Evolutionary conservation across 768 basidiomycete species (phyloP).

Genomic region (Tricholoma hemisulphureum): DNA sequence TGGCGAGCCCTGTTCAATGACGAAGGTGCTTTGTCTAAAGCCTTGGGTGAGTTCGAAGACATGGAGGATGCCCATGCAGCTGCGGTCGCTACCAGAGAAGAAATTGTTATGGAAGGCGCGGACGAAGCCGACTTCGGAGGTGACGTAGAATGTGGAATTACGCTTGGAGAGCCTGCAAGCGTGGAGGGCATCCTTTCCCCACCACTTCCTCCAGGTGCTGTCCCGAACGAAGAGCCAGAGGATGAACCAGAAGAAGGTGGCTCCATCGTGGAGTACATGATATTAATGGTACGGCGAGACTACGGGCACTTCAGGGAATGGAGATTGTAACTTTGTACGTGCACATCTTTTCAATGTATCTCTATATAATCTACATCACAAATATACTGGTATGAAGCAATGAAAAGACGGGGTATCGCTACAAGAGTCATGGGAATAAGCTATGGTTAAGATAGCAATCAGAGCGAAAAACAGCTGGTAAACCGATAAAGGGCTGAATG

Average conservation of each 20-base stretch:
- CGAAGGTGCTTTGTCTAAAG: constrained; percentile 62
- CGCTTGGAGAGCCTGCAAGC: constrained; percentile 15
- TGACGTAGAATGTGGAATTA: constrained; percentile 24
- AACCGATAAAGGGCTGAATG: background rate
- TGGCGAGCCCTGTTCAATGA: constrained; percentile 84
- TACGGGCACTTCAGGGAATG: constrained; percentile 73
- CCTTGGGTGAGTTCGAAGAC: constrained; percentile 85
- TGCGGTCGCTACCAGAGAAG: constrained; percentile 70
- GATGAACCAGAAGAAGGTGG: constrained; percentile 63
- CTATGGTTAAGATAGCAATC: background rate
- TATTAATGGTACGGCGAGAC: constrained; percentile 59
- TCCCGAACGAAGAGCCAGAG: constrained; percentile 36
- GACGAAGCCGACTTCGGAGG: constrained; percentile 78
- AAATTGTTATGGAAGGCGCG: constrained; percentile 67
- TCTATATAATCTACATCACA: background rate
- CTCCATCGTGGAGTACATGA: constrained; percentile 83
- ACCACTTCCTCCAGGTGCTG: constrained; percentile 9
- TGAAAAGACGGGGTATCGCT: background rate
- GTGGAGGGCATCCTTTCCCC: constrained; percentile 15
- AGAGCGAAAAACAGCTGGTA: background rate
- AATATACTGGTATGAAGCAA: background rate
- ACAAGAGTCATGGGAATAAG: background rate
- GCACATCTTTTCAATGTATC: background rate
- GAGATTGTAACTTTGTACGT: constrained; percentile 44
- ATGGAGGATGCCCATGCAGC: constrained; percentile 85